These are phyloP conservation scores for Colletotrichum filicis DNA, from an alignment of 2,329 filamentous ascomycete species.

Conservation along the genomic window DNA sequence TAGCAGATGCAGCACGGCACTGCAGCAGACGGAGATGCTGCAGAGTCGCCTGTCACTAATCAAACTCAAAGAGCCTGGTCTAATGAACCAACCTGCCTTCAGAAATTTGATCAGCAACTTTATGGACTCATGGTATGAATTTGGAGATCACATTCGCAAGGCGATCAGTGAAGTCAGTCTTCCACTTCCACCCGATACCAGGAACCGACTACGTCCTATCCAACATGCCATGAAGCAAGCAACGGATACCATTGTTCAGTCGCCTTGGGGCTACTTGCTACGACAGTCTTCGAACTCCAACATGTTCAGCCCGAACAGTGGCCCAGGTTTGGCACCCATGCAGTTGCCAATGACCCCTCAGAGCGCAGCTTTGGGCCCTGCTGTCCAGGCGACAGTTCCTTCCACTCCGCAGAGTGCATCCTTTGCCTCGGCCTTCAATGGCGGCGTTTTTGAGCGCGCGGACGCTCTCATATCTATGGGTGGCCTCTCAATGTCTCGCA, in stretches of 20 bases:
- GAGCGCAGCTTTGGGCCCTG: constrained; percentile 88
- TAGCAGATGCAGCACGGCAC: constrained; percentile 74
- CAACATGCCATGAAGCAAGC: constrained; percentile 88
- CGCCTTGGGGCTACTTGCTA: constrained; percentile 64
- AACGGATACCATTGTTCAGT: constrained; percentile 73
- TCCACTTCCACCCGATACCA: constrained; percentile 73
- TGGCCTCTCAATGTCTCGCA: constrained; percentile 67
- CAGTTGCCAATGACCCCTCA: constrained; percentile 85
- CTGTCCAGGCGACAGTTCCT: constrained; percentile 89
- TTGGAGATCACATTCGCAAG: constrained; percentile 64
- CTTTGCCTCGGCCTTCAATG: constrained; percentile 65
- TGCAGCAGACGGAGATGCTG: constrained; percentile 79
- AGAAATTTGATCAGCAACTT: constrained; percentile 81
- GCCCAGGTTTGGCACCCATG: constrained; percentile 45
- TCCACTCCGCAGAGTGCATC: constrained; percentile 72
- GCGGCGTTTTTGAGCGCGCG: constrained; percentile 70
- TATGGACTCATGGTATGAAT: constrained; percentile 75
- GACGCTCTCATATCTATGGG: constrained; percentile 68
- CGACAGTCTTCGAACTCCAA: constrained; percentile 39
- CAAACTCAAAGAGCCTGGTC: constrained; percentile 85
- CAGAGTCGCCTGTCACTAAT: constrained; percentile 80
- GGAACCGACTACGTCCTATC: constrained; percentile 79
- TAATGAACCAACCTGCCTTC: constrained; percentile 71
- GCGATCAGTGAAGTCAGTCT: constrained; percentile 62
- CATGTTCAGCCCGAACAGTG: constrained; percentile 36